phyloP scores from a whole-genome alignment of 768 basidiomycete species.

The Tylopilus subfusipes region DNA sequence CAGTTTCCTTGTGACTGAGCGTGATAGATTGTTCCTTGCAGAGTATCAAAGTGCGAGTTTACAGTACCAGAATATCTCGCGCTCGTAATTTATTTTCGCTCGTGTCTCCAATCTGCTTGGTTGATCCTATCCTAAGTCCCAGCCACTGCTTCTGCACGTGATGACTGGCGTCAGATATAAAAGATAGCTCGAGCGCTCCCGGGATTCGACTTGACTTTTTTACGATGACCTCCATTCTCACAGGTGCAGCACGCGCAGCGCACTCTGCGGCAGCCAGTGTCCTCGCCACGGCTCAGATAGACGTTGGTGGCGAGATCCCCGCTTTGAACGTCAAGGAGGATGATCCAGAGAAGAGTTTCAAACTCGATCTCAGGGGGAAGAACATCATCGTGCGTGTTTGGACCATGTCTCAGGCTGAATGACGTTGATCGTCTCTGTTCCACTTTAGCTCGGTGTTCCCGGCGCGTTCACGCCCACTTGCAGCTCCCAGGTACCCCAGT shows the following conservation, averaged over 20 bases:
- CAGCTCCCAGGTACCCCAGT: slow-evolving; percentile 58
- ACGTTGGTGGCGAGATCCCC: slow-evolving; percentile 41
- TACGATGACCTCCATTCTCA: slow-evolving; percentile 47
- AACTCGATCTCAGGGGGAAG: slow-evolving; percentile 53
- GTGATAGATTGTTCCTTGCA: slow-evolving; percentile 65
- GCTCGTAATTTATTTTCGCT: slow-evolving; percentile 49
- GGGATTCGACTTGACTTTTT: not conserved
- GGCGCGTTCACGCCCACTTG: slow-evolving; percentile 78
- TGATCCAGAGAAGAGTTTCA: slow-evolving; percentile 40
- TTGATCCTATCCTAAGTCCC: too few species aligned
- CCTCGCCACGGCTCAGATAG: slow-evolving; percentile 44
- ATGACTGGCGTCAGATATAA: slow-evolving; percentile 6
- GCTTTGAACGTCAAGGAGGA: slow-evolving; percentile 55
- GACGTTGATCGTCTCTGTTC: not conserved
- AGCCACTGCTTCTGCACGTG: not conserved
- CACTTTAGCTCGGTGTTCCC: slow-evolving; percentile 61
- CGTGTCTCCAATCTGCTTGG: not conserved
- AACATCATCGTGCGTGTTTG: slow-evolving; percentile 54
- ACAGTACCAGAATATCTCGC: slow-evolving; percentile 79
- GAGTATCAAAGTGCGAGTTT: slow-evolving; percentile 77
- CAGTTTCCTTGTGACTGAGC: slow-evolving; percentile 80
- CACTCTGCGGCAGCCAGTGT: slow-evolving; percentile 53
- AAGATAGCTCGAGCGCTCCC: not conserved
- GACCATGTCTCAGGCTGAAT: not conserved
- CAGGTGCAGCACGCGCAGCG: slow-evolving; percentile 47